These are phyloP conservation scores for Colletotrichum lindemuthianum DNA, from an alignment of 2,329 filamentous ascomycete species.

Conservation along the genomic window DNA sequence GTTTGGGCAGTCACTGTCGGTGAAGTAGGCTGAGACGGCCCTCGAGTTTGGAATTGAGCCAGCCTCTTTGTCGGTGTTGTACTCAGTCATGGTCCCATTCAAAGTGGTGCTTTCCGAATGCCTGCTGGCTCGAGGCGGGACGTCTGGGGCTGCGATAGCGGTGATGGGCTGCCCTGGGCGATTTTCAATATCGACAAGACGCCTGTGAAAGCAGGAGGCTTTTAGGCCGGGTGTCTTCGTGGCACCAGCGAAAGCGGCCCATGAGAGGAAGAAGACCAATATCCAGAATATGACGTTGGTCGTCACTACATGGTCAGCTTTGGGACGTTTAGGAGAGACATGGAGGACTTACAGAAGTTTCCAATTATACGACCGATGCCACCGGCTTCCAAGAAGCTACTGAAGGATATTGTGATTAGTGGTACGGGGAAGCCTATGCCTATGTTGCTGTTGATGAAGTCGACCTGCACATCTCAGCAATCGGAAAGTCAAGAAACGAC, in stretches of 20 bases:
- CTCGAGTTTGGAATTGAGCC: conserved; percentile 18
- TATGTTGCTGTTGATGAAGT: conserved; percentile 62
- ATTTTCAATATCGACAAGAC: not conserved
- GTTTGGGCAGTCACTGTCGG: conserved; percentile 27
- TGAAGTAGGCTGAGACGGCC: conserved; percentile 29
- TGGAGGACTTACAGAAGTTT: conserved; percentile 52
- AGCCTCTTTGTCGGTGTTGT: conserved; percentile 34
- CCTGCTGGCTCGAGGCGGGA: conserved; percentile 14
- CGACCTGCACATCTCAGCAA: conserved; percentile 48
- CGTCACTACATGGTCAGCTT: conserved; percentile 40
- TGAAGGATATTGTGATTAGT: conserved; percentile 56
- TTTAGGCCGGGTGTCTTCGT: not conserved
- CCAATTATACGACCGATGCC: conserved; percentile 55
- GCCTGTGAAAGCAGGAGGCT: not conserved
- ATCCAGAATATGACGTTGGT: conserved; percentile 50
- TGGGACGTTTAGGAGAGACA: not conserved
- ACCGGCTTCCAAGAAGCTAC: conserved; percentile 42
- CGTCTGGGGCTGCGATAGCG: not conserved
- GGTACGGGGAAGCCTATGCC: conserved; percentile 62
- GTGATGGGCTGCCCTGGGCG: not conserved
- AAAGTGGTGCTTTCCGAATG: conserved; percentile 27
- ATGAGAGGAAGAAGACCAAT: conserved; percentile 41
- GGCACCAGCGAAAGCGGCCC: conserved; percentile 18
- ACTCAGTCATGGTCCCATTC: conserved; percentile 23
- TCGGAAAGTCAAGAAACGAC: not conserved